Conservation (phyloP, 2,329 filamentous ascomycete genomes). For the Alternaria sp. region DNA sequence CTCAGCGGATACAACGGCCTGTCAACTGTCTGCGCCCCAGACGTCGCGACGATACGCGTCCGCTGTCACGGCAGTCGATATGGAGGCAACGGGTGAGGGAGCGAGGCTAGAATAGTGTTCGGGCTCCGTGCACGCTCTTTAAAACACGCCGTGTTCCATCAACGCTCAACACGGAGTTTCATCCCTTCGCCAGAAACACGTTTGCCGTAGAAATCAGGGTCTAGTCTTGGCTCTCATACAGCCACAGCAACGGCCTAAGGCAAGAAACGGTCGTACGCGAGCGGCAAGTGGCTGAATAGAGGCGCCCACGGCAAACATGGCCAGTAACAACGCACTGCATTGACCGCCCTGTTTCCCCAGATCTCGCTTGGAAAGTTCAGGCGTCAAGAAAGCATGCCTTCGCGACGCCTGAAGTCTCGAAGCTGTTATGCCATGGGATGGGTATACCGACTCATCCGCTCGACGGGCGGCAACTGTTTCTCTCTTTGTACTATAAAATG, state of each 20-base stretch:
- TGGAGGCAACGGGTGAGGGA: constrained; percentile 7
- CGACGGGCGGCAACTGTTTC: constrained; percentile 37
- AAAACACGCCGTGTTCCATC: constrained; percentile 34
- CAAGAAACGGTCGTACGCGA: constrained; percentile 23
- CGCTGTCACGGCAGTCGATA: constrained; percentile 18
- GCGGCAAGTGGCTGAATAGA: constrained; percentile 38
- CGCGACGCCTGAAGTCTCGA: constrained; percentile 48
- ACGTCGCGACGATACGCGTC: constrained; percentile 13
- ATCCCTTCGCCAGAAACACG: constrained; percentile 45
- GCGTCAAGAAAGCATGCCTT: constrained; percentile 38
- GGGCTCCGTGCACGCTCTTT: constrained; percentile 21
- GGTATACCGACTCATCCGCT: constrained; percentile 35
- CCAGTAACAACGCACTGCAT: constrained; percentile 38
- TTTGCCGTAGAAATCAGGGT: constrained; percentile 21
- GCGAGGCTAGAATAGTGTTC: neutral
- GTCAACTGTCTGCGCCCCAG: constrained; percentile 18
- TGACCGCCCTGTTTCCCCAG: constrained; percentile 24
- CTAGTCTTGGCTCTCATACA: constrained; percentile 37
- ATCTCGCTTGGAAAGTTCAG: constrained; percentile 22
- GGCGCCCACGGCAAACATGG: constrained; percentile 26
- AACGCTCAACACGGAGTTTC: constrained; percentile 42
- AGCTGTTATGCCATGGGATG: constrained; percentile 44
- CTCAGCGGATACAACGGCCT: constrained; percentile 18
- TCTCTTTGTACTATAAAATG: constrained; percentile 45
- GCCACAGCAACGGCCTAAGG: constrained; percentile 36